Percentiles rank a stretch among this genome's conserved stretches.
These are phyloP conservation scores for Citrus inodora DNA, from an alignment of 345 rosid species.

Conservation along the genomic window DNA sequence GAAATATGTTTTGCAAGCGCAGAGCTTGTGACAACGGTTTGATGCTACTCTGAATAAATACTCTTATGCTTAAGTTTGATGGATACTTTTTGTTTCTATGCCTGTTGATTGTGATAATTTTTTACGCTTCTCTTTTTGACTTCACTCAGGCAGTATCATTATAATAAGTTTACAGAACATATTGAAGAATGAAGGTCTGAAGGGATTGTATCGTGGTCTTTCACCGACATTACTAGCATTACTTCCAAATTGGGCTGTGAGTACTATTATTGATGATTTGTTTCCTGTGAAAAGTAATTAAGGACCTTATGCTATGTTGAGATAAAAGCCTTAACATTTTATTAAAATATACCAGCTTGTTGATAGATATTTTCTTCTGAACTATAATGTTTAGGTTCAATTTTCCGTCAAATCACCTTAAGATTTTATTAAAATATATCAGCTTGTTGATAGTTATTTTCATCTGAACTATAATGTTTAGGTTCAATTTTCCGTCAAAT, in stretches of 20 bases:
- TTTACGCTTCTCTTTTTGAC: constrained; percentile 6
- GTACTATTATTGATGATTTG: constrained; percentile 21
- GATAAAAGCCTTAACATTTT: neutral
- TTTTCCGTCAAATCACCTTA: neutral
- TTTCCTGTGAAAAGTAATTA: neutral
- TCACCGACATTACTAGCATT: constrained; percentile 91
- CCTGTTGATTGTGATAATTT: neutral
- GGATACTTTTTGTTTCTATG: constrained; percentile 13
- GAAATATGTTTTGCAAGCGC: neutral
- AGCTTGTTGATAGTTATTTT: neutral
- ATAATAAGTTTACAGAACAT: constrained; percentile 61
- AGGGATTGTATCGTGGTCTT: constrained; percentile 90
- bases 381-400: neutral
- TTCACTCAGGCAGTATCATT: constrained; percentile 67
- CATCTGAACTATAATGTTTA: neutral
- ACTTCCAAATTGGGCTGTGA: constrained; percentile 98
- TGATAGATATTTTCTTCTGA: neutral
- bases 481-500: neutral
- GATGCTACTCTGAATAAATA: neutral
- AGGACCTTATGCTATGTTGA: neutral
- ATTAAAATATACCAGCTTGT: neutral
- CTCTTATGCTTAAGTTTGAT: constrained; percentile 3
- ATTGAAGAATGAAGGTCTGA: constrained; percentile 64
- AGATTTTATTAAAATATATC: neutral
- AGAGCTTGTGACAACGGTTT: neutral